Base-by-base conservation (phyloP, 2,329 filamentous ascomycete genomes). In the Cordyceps cicadae region DNA sequence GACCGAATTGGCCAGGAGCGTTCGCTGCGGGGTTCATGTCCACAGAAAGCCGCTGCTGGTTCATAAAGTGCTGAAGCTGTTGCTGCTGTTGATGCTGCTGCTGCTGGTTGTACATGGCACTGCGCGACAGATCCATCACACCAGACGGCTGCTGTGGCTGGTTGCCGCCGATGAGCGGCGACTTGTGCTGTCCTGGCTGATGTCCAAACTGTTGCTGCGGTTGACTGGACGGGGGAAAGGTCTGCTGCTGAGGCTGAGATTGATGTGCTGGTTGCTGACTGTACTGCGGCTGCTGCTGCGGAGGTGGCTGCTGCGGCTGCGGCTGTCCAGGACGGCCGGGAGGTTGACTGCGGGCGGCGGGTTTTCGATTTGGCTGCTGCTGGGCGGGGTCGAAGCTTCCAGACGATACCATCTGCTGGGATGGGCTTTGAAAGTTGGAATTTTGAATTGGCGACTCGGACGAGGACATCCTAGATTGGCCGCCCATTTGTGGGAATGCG, bases 41-140 rank as follows among this genome's bases (percentile, higher is more conserved):
- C 19, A 60, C 58, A 9, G 58, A 54, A 12, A 60, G 19, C n/a
- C 58, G 29, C 43, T 60, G 58, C 41, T 60, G 58, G 17, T 60
- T 60, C 58, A 60, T 60, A 24, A 60, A 60, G 34, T 62, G 60
- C 21, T 62, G 61, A 19, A 60, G 34, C 32, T 62, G 61, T 9
- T 62, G 60, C 15, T 54, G 54, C 54, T 57, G 60, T 34, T 57
- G 60, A 17, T 58, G 60, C 19, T 59, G 60, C 41, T 55, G 59
- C 59, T 57, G 60, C 41, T 57, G 60, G 17, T 62, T 53, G 54
- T 54, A 53, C 41, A 58, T 59, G 43, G 32, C 54, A 19, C 32
- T 59, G 43, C 54, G 60, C n/a, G 50, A 60, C 58, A 60, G n/a
- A 45, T 60, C 58, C 43, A 60, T 49, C 3, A 54, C 39, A 26